Base-by-base conservation (phyloP, 805 yeast species). In the Metschnikowia lochheadii region DNA sequence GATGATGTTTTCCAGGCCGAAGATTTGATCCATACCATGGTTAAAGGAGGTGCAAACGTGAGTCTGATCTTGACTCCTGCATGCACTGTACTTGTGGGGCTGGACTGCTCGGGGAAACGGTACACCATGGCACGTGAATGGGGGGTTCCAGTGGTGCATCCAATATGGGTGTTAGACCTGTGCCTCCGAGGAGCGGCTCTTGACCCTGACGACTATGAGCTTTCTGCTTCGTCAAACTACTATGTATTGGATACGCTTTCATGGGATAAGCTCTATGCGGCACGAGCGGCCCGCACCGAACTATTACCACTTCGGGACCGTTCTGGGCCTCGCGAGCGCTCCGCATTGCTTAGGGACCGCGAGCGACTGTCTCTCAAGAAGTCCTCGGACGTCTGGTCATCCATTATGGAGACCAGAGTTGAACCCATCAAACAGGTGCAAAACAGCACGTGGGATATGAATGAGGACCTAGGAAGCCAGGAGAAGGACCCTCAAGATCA, bases 61-160 rank as follows among this genome's bases (percentile, higher is more conserved):
- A 73, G 81, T 0, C 80, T 77, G 20, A 74, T 84, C 0, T 64
- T 83, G 35, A 76, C 81, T 2, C 66, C 68, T 7, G 64, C 71
- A 5, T 72, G 72, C 43, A 57, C 72, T 2, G 70, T 77, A 51
- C 65, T 83, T 0, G 70, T 83, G 3, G 75, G 82, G n/a, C 72
- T 80, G 29, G 80, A 76, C 44, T 64, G 64, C 23, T 60, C 65
- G 15, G 89, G 89, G 0, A 76, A 71, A 50, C 59, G 87, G 46
- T 82, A 72, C 57, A 67, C 67, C 14, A 79, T 78, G 58, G 83
- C 83, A 3, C 38, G 73, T 2, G 80, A 78, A 58, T 79, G 83
- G 83, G 66, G 67, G 10, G 75, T 75, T 4, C 81, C 81, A 1
- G 73, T 73, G 1, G 74, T 78, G 29, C 81, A 79, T 58, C 83